Conservation (phyloP, 2,329 filamentous ascomycete genomes). For the Samsoniella hepiali region DNA sequence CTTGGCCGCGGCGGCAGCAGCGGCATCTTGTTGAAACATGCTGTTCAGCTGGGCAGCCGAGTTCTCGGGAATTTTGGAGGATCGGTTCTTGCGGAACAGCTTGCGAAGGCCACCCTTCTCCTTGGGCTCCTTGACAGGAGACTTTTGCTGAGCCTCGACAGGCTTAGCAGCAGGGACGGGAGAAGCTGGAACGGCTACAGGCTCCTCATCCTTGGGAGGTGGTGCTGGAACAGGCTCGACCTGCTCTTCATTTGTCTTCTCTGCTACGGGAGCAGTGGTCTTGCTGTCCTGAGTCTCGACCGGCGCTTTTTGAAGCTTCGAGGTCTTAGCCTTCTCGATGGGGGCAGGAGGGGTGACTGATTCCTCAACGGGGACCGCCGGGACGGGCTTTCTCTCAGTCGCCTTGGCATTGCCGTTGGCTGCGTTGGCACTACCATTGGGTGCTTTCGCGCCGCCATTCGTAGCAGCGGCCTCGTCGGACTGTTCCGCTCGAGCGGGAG, state of each 20-base stretch:
- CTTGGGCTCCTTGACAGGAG: constrained; percentile 34
- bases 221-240: constrained; percentile 16
- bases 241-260: background rate
- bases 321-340: background rate
- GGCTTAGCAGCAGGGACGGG: constrained; percentile 25
- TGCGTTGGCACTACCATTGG: constrained; percentile 25
- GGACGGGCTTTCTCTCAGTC: constrained; percentile 1
- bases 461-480: constrained; percentile 23
- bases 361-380: background rate
- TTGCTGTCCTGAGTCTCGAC: background rate
- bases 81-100: constrained; percentile 62
- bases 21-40: constrained; percentile 44
- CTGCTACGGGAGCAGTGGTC: background rate
- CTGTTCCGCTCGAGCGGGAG: constrained; percentile 35
- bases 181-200: constrained; percentile 26
- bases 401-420: constrained; percentile 13
- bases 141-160: background rate
- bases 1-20: constrained; percentile 22
- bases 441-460: background rate
- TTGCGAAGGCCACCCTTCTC: constrained; percentile 57
- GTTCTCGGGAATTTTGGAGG: constrained; percentile 55
- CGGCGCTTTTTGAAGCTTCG: background rate
- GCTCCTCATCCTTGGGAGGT: constrained; percentile 26
- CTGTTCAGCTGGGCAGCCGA: constrained; percentile 49
- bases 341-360: background rate